Evolutionary conservation across 2,329 filamentous ascomycete species (phyloP).

Genomic region (Aspergillus aculeatinus): DNA sequence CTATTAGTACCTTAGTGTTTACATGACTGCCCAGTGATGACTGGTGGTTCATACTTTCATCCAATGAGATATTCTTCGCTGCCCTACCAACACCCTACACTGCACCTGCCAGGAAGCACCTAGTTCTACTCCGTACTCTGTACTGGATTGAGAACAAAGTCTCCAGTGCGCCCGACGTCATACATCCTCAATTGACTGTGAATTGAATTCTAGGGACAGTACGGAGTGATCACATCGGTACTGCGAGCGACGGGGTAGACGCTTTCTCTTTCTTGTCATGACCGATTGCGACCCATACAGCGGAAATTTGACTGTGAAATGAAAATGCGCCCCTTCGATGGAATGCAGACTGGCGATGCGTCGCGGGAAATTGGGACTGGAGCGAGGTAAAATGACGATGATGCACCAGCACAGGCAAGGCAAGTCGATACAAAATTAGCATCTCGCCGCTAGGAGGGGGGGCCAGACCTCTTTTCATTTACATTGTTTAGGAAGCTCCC

Average conservation of each 20-base stretch:
- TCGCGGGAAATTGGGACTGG: neutral
- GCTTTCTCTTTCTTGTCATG: neutral
- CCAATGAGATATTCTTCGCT: neutral
- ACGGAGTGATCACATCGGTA: neutral
- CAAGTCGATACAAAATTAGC: slow-evolving; percentile 3
- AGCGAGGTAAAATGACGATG: slow-evolving; percentile 4
- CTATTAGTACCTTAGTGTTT: too few relatives aligned
- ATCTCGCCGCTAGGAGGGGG: slow-evolving; percentile 12
- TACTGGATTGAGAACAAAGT: neutral
- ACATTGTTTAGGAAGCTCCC: slow-evolving; percentile 7
- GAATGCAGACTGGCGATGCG: slow-evolving; percentile 2
- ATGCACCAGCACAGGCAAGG: neutral
- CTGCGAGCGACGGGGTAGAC: neutral
- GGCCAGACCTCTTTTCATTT: slow-evolving; percentile 11
- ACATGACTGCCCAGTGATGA: too few relatives aligned
- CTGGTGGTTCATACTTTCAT: neutral
- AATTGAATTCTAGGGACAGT: neutral
- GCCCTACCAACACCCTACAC: neutral
- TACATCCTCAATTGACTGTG: neutral
- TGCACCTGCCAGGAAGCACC: neutral
- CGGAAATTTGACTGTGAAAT: neutral
- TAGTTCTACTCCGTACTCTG: too few relatives aligned
- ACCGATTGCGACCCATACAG: neutral
- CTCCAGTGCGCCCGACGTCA: neutral
- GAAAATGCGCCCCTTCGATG: slow-evolving; percentile 1